phyloP scores from a whole-genome alignment of 805 yeast species.

The Maudiozyma barnettii region DNA sequence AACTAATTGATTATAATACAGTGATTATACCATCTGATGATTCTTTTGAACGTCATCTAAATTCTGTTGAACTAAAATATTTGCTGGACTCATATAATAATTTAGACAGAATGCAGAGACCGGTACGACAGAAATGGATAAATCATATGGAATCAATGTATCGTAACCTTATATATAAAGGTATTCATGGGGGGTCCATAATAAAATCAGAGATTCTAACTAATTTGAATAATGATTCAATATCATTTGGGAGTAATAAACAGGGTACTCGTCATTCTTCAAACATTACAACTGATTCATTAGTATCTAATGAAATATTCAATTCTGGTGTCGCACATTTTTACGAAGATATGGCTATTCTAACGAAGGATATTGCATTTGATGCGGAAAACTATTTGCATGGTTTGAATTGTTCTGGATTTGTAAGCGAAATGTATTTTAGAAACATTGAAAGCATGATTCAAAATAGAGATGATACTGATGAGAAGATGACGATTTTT shows the following conservation, averaged over 20 bases:
- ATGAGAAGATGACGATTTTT: slow-evolving; percentile 49
- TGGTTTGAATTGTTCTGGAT: slow-evolving; percentile 49
- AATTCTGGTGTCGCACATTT: slow-evolving; percentile 43
- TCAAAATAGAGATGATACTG: slow-evolving; percentile 13
- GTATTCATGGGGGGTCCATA: slow-evolving; percentile 38
- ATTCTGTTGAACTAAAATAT: slow-evolving; percentile 39
- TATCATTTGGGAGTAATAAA: slow-evolving; percentile 16
- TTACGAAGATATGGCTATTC: slow-evolving; percentile 30
- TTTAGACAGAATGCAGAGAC: slow-evolving; percentile 5
- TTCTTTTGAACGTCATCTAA: slow-evolving; percentile 24
- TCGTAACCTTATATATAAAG: slow-evolving; percentile 32
- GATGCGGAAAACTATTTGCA: slow-evolving; percentile 49
- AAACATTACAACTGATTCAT: slow-evolving; percentile 20
- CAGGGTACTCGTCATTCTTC: slow-evolving; percentile 31
- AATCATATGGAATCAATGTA: slow-evolving; percentile 12
- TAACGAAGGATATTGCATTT: slow-evolving; percentile 28
- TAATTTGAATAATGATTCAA: slow-evolving; percentile 16
- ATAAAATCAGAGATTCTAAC: slow-evolving; percentile 2
- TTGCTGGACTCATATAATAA: slow-evolving; percentile 20
- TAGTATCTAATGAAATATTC: slow-evolving; percentile 34
- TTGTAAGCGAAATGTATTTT: slow-evolving; percentile 62
- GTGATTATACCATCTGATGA: slow-evolving; percentile 39
- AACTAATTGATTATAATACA: slow-evolving; percentile 29
- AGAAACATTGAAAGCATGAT: slow-evolving; percentile 48
- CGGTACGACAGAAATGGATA: slow-evolving; percentile 12